Base-by-base conservation (phyloP, 1,139 yeast genomes). In the Schwanniomyces etchellsii region DNA sequence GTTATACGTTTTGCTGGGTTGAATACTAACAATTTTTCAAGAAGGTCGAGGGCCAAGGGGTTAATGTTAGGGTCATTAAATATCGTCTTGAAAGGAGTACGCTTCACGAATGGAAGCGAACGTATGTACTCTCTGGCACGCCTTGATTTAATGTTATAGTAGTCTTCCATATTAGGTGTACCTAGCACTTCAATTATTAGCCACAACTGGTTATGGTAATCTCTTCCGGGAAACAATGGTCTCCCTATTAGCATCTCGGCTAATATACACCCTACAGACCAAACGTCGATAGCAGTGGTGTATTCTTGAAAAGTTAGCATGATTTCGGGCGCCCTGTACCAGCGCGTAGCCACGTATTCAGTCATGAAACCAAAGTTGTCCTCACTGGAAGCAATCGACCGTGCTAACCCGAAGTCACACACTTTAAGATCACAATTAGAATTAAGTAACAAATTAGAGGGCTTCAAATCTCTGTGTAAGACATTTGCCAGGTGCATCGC, bases 321-420 rank as follows among this genome's bases (percentile, higher is more conserved):
- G 52, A 89, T 89, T 50, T 89, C 97, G 0, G 97, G 97, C 1
- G 97, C 97, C 32, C 97, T 66, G 57, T 89, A 89, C 97, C 97
- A 89, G 45, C 97, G 66, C 4, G 98, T 91, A 5, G 97, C 97
- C 31, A 91, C 97, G 52, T 91, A 91, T 57, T 91, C 97, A 3
- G 98, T 91, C 83, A 91, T 73, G 52, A 79, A 77, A 26, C 89
- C 82, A 37, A 75, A 72, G 45, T 75, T 77, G 26, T 39, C 47
- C 29, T 45, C 57, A 16, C 48, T 44, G 14, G 48, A 48, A 1
- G 64, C 63, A 24, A 52, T 49, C 15, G 63, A 55, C 35, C 97
- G 65, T 1, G 97, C 96, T 25, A 91, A 69, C 0, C 98, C 98
- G 58, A 91, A 91, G 55, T 91, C 98, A 57, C 97, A 86, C 24